These are phyloP conservation scores for Guillardia theta DNA, from an alignment of 78 protist genomes.

Conservation along the genomic window DNA sequence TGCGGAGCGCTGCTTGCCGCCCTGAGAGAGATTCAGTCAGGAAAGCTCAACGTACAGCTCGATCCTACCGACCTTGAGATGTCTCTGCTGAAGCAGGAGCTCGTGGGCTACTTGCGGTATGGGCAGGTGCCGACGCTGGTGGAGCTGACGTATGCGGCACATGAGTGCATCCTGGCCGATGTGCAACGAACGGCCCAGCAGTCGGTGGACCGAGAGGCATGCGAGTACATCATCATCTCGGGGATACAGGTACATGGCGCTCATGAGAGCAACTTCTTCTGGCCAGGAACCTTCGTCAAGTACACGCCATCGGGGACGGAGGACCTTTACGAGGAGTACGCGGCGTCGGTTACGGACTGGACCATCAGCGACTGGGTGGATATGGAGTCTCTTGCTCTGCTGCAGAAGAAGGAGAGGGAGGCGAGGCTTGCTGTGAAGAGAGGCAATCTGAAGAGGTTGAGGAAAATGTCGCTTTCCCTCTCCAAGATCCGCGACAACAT, in stretches of 20 bases:
- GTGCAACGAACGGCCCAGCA: background rate
- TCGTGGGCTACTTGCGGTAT: background rate
- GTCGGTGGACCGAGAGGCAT: background rate
- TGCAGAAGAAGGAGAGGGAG: too few relatives aligned
- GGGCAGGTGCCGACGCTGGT: background rate
- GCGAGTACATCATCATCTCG: slow-evolving; percentile 7
- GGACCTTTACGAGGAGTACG: background rate
- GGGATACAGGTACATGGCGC: slow-evolving; percentile 23
- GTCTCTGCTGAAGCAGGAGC: background rate
- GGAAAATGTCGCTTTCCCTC: too few relatives aligned
- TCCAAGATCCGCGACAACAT: background rate
- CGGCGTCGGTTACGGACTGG: background rate
- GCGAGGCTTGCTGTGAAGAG: too few relatives aligned
- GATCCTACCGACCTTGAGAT: background rate
- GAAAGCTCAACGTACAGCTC: background rate
- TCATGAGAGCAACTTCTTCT: background rate
- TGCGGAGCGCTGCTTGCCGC: background rate
- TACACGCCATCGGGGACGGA: background rate
- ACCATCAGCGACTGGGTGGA: background rate
- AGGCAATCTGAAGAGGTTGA: too few relatives aligned
- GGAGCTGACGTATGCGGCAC: background rate
- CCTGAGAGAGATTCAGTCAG: background rate
- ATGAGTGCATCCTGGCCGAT: background rate
- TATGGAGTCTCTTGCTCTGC: background rate
- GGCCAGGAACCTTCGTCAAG: background rate